Evolutionary conservation across 2,329 filamentous ascomycete species (phyloP).

Genomic region (Exophiala sp.): DNA sequence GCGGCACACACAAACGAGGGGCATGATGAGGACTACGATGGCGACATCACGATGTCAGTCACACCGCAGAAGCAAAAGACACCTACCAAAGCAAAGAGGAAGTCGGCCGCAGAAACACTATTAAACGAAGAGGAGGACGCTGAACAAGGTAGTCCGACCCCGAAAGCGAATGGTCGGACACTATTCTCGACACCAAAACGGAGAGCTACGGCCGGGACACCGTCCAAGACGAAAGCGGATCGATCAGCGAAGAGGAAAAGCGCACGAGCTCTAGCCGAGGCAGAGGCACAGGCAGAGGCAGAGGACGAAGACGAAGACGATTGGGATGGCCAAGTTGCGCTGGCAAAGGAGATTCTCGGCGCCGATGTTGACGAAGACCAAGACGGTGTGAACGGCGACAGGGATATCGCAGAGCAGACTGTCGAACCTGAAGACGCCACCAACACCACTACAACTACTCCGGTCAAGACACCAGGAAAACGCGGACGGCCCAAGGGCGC

Average conservation of each 20-base stretch:
- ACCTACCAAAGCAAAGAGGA: conserved; percentile 15
- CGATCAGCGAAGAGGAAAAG: conserved; percentile 83
- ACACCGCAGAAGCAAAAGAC: conserved; percentile 38
- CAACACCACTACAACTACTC: conserved; percentile 35
- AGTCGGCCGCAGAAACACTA: conserved; percentile 6
- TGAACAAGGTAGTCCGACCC: conserved; percentile 23
- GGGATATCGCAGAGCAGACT: conserved; percentile 22
- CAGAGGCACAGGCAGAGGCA: conserved; percentile 66
- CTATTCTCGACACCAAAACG: conserved; percentile 41
- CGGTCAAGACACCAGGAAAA: conserved; percentile 49
- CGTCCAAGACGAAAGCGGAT: conserved; percentile 66
- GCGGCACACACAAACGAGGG: conserved; percentile 4
- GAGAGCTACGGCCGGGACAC: conserved; percentile 41
- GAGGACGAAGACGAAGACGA: conserved; percentile 63
- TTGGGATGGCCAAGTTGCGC: conserved; percentile 59
- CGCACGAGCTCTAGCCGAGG: conserved; percentile 67
- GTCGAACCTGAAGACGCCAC: conserved; percentile 32
- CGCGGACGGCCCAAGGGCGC: conserved; percentile 52
- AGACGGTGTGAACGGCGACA: conserved; percentile 15
- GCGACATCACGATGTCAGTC: neutral
- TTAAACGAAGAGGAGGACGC: conserved; percentile 13
- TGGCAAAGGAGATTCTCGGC: conserved; percentile 64
- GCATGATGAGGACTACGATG: conserved; percentile 5
- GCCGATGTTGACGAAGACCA: conserved; percentile 40
- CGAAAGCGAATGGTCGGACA: conserved; percentile 32